phyloP scores from a whole-genome alignment of 345 rosid genomes.

The Conringia planisiliqua region DNA sequence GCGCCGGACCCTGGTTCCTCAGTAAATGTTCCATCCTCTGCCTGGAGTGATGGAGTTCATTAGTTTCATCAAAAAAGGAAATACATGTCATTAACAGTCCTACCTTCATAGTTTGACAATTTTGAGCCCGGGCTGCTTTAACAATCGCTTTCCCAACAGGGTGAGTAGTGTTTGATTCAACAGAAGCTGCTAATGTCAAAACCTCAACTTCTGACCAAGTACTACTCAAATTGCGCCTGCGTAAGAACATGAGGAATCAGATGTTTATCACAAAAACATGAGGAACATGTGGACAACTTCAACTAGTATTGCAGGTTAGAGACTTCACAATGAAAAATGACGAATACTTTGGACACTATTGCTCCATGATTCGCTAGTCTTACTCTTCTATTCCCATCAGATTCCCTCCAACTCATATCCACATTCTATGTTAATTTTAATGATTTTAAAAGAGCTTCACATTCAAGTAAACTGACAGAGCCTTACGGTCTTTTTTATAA shows the following conservation, averaged over 20 bases:
- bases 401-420: neutral
- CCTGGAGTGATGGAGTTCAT: conserved; percentile 40
- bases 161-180: conserved; percentile 87
- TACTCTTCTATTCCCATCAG: neutral
- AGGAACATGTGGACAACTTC: neutral
- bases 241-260: conserved; percentile 23
- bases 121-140: conserved; percentile 64
- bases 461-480: neutral
- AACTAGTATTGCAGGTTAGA: neutral
- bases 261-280: conserved; percentile 1
- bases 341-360: neutral
- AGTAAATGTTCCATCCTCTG: conserved; percentile 69
- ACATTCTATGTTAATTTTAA: neutral
- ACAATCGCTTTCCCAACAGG: conserved; percentile 95
- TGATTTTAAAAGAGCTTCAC: neutral
- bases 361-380: neutral
- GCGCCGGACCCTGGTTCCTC: conserved; percentile 99
- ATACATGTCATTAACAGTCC: neutral
- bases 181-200: conserved; percentile 82
- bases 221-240: conserved; percentile 44
- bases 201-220: conserved; percentile 66
- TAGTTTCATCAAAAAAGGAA: neutral
- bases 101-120: conserved; percentile 57
- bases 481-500: neutral
- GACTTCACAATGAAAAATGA: neutral